Evolutionary conservation across 345 rosid species (phyloP), one percentile per base, ranked within the genome.

Genomic region (Populus tremula): DNA sequence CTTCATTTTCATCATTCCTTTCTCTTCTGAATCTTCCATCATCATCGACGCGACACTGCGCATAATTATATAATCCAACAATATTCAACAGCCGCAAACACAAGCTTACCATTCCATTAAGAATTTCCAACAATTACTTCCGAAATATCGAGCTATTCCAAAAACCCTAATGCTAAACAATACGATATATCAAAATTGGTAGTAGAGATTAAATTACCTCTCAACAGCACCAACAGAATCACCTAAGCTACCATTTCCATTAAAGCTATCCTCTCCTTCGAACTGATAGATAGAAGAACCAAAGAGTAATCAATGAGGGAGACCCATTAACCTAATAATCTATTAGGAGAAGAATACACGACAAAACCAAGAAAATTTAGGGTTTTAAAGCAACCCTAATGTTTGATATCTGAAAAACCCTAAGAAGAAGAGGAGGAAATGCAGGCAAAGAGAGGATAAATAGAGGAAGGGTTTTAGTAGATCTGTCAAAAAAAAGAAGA

Each of bases 321-420:
- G 73, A 88, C 87, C 90, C 87, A 84, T 77, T 74, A 88, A 86
- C 89, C 89, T 89, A 91, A 90, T 90, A 89, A 85, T 38, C 70
- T 64, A 83, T 71, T 69, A 35, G 39, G 61, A 61, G 27, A 23
- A 23, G 73, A 84, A 76, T 38, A 77, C 80, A 77, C 81, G 86
- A 86, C 45, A 73, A 72, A 77, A 65, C 72, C 17, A 77, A 82
- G 72, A 87, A 80, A 87, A 86, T 79, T 85, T 88, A 91, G 93
- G 92, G 89, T 87, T 94, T 84, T 62, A 33, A 33, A 25, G 80
- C 84, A 86, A 82, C 94, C 86, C 84, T 86, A 73, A 64, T 3
- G 85, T 63, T 68, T 17, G 23, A 77, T 71, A 78, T 68, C 49
- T 76, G 71, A 80, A 81, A 86, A 86, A 85, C 86, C 87, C 53